Base-by-base conservation (phyloP, 108 stramenopile genomes). In the Cyclotella kingstonii region DNA sequence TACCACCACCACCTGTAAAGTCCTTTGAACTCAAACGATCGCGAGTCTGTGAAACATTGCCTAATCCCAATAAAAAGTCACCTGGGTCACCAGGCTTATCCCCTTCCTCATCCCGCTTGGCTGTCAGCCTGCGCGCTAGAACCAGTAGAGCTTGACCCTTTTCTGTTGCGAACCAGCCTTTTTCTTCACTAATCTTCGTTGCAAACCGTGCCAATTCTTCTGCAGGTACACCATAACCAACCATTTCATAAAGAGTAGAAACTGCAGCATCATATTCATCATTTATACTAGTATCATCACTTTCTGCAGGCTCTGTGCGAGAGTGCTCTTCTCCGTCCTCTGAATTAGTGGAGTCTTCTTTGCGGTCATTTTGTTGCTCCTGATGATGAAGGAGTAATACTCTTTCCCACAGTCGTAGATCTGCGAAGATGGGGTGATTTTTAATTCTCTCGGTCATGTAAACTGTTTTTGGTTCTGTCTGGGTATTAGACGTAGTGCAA, bases 161-260 rank as follows among this genome's bases (percentile, higher is more conserved):
- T 51, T 93, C 91, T 14, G 67, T 67, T 60, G 66, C 58, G 60
- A 87, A 87, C 90, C 87, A 92, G 1, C 87, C 87, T 53, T 81
- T 63, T 67, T 70, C 70, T 76, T 77, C 60, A 68, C 85, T 51
- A 42, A 79, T 73, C 8, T 80, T 62, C 45, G 86, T 83, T 8
- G 91, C 86, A 60, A 93, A 93, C 39, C 81, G 63, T 7, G 91
- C 84, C 15, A 93, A 61, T 39, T 90, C 87, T 57, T 88, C 89
- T 0, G 86, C 84, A 44, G 83, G 85, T 22, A 90, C 83, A 33
- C 80, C 85, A 54, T 87, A 93, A 9, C 84, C 91, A 34, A 90
- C 81, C 91, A 93, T 93, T 70, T 93, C 91, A 33, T 88, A 93
- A 9, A 93, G 73, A 7, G 91, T 93, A 21, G 91, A 75, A n/a